phyloP scores from a whole-genome alignment of 352 stramenopile species.

The Pythium utonaiense region DNA sequence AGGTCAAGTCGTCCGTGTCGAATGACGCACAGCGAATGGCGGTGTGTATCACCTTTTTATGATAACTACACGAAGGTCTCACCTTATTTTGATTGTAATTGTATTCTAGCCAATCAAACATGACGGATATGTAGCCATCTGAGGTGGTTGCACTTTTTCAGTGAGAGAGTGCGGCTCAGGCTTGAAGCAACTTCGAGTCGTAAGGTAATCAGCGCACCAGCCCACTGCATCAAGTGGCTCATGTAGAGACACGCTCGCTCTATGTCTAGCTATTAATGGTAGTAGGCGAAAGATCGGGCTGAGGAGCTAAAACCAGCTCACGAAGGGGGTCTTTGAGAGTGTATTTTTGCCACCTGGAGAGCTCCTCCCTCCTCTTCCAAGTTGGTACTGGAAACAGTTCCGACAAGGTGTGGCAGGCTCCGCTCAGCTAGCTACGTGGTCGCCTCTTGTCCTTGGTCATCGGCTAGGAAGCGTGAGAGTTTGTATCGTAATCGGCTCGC shows the following conservation, averaged over 20 bases:
- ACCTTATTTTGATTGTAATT: neutral
- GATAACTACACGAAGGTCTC: too few relatives aligned
- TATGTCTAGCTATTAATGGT: neutral
- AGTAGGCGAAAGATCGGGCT: too few relatives aligned
- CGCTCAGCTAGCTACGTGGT: neutral
- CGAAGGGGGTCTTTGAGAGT: neutral
- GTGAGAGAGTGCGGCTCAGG: too few relatives aligned
- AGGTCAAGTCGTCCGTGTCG: neutral
- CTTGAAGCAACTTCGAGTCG: too few relatives aligned
- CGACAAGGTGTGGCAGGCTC: neutral
- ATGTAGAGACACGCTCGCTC: too few relatives aligned
- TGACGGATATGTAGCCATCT: neutral
- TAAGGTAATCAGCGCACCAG: too few relatives aligned
- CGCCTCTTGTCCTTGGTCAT: neutral
- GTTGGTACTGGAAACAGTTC: neutral
- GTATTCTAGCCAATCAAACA: neutral
- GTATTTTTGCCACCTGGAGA: neutral
- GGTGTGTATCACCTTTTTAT: neutral
- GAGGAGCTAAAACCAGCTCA: neutral
- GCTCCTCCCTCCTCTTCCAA: neutral
- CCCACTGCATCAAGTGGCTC: too few relatives aligned
- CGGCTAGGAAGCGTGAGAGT: neutral
- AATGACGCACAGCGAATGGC: neutral
- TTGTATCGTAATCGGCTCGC: neutral
- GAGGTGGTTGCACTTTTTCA: neutral